Evolutionary conservation across 2,329 filamentous ascomycete genomes (phyloP), one percentile per base, ranked within the genome.

Genomic region (Bipolaris zeicola): DNA sequence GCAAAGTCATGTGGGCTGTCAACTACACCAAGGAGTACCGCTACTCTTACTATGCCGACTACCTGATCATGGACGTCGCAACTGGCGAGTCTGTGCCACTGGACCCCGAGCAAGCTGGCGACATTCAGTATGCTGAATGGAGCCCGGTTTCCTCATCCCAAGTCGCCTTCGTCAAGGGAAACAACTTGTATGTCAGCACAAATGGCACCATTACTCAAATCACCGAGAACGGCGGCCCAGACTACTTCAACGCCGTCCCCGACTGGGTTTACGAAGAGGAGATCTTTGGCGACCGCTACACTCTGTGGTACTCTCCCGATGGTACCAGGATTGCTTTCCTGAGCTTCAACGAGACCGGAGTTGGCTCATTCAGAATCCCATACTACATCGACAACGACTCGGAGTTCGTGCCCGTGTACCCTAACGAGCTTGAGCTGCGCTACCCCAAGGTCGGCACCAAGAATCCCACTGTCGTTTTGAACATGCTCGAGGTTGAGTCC

Each of bases 21-120:
- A 89, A 90, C 66, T 82, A 85, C 70, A 89, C 85, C 13, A 88
- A 89, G 73, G 83, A 88, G 69, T 89, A 90, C 66, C 84, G 88
- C 1, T 78, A 89, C 74, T 88, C 87, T 5, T 89, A 87, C 73
- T 87, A 86, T 68, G 83, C 87, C 33, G 82, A 89, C 69, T 90
- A 90, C 71, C 81, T 85, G 42, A 76, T 90, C 18, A 81, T 87
- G 44, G 83, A 89, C 60, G 81, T 88, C 10, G 79, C 78, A n/a
- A 83, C 81, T 0, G 85, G 85, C 22, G 71, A 82, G 52, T 77
- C 82, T 1, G 78, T 79, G 3, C 81, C 87, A 0, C 77, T 90
- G 0, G 82, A 87, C 0, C 76, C 80, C 0, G 83, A 85, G 54
- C 87, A 89, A 59, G 78, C 72, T 1, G 86, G 85, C 11, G 86